A percentile compares a stretch with the other conserved stretches of the same genome.
These are phyloP conservation scores for Macrolepiota dolichaula DNA, from an alignment of 768 basidiomycete species.

Conservation along the genomic window DNA sequence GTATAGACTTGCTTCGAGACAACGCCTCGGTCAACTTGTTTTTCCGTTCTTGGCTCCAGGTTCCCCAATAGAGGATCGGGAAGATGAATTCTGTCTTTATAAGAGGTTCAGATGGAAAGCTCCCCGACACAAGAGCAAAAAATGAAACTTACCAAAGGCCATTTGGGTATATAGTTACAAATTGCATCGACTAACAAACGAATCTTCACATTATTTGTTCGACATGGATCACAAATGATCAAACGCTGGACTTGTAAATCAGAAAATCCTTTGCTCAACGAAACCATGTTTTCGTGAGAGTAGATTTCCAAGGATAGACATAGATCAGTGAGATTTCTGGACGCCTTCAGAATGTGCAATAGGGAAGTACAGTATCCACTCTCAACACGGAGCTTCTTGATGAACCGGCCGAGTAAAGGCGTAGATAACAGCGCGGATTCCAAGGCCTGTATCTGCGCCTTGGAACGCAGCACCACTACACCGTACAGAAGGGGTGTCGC, in stretches of 20 bases:
- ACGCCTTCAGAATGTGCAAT: neutral
- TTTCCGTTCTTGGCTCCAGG: neutral
- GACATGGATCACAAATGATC: neutral
- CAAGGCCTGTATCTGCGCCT: slow-evolving; percentile 19
- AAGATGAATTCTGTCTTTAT: neutral
- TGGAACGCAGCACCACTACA: slow-evolving; percentile 21
- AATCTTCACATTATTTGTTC: neutral
- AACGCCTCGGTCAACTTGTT: neutral
- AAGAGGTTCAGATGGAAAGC: neutral
- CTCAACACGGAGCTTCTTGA: slow-evolving; percentile 23
- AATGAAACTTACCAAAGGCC: neutral
- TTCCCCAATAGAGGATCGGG: neutral
- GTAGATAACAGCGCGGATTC: slow-evolving; percentile 14
- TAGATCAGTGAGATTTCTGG: neutral
- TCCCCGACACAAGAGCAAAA: no score
- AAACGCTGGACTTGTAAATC: neutral
- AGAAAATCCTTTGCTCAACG: neutral
- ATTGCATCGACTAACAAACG: neutral
- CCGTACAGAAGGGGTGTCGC: slow-evolving; percentile 21
- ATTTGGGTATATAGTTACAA: neutral
- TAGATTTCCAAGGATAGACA: slow-evolving; percentile 1
- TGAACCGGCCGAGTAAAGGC: slow-evolving; percentile 16
- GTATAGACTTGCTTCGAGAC: neutral
- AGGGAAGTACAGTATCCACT: slow-evolving; percentile 15
- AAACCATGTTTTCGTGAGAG: neutral